Percentiles rank a stretch among this genome's conserved stretches.
phyloP scores from a whole-genome alignment of 306 rosid species.

The Mimosa bimucronata region DNA sequence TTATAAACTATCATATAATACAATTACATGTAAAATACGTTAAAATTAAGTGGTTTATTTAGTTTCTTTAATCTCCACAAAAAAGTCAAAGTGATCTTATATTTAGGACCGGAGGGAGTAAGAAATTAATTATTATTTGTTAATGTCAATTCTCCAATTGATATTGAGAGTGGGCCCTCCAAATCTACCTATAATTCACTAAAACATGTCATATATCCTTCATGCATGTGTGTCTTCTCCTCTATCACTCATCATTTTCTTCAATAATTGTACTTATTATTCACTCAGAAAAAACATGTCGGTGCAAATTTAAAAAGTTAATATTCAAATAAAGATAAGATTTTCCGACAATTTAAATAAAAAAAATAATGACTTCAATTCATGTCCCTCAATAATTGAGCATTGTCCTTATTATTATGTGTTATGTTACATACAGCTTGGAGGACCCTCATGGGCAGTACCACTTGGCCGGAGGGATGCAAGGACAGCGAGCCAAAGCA shows the following conservation, averaged over 20 bases:
- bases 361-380: not conserved
- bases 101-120: no score
- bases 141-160: not conserved
- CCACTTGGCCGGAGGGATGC: slow-evolving; percentile 75
- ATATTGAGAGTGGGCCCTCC: slow-evolving; percentile 24
- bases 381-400: not conserved
- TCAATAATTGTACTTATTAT: not conserved
- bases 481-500: slow-evolving; percentile 69
- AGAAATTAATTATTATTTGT: not conserved
- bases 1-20: no score
- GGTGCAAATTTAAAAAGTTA: not conserved
- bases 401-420: not conserved
- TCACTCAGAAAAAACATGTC: not conserved
- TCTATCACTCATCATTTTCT: slow-evolving; percentile 4
- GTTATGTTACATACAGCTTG: slow-evolving; percentile 50
- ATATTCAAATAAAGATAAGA: not conserved
- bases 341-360: not conserved
- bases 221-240: not conserved
- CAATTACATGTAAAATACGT: no score
- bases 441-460: slow-evolving; percentile 78
- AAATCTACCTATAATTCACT: not conserved
- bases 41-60: no score
- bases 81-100: no score
- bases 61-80: no score
- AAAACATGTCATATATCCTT: not conserved